A percentile compares a stretch with the other conserved stretches of the same genome.
Evolutionary conservation across 1,284 basidiomycete genomes (phyloP).

Genomic region (Ganoderma multipileum): DNA sequence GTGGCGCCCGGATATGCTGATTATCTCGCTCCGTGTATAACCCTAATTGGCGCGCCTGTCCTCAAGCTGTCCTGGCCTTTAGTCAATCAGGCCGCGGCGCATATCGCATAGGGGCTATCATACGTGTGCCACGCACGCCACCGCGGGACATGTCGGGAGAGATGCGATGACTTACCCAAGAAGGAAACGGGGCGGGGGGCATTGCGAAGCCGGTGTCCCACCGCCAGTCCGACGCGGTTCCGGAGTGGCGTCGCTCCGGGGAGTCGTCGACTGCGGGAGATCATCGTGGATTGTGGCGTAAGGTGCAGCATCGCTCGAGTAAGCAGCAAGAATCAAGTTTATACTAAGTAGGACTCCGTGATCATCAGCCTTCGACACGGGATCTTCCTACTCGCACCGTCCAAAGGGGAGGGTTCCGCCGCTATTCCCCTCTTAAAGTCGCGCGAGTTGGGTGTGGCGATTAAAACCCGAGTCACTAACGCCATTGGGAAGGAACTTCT

Average conservation of each 20-base stretch:
- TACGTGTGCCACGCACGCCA: not conserved
- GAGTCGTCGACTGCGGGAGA: not conserved
- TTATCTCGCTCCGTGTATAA: not conserved
- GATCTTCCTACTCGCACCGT: not conserved
- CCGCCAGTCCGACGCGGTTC: not conserved
- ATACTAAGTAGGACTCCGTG: constrained; percentile 1
- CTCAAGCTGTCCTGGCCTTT: not conserved
- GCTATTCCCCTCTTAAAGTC: not conserved
- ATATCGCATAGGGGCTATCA: not conserved
- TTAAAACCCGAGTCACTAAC: constrained; percentile 16
- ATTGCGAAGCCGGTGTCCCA: not conserved
- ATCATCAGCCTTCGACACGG: not conserved
- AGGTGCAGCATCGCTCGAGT: not conserved
- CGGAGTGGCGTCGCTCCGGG: not conserved
- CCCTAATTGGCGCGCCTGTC: not conserved
- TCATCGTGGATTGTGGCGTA: not conserved
- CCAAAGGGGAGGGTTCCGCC: not conserved
- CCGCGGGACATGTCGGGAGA: not conserved
- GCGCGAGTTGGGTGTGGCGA: not conserved
- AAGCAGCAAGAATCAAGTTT: not conserved
- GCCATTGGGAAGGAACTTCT: constrained; percentile 30
- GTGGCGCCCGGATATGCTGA: not conserved
- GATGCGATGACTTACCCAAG: not conserved
- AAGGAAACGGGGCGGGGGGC: not conserved
- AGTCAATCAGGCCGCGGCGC: not conserved